Percentiles rank a stretch among this genome's conserved stretches.
phyloP scores from a whole-genome alignment of 2,329 filamentous ascomycete species.

The Phaeomoniella chlamydospora region DNA sequence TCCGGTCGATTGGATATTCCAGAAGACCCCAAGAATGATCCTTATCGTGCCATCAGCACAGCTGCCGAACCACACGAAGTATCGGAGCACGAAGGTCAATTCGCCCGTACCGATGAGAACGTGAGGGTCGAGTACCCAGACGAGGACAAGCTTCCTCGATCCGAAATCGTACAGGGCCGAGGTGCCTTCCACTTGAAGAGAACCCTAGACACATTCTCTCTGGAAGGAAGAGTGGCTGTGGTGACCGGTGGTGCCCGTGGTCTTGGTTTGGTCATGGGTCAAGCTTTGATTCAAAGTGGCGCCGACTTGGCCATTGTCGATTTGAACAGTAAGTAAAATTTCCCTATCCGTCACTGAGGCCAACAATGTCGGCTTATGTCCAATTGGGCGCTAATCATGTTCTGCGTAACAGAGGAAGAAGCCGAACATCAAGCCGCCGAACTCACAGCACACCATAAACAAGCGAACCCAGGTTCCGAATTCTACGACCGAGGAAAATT shows the following conservation, averaged over 20 bases:
- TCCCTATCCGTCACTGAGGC: too few relatives aligned
- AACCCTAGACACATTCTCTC: constrained; percentile 71
- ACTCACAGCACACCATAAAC: constrained; percentile 60
- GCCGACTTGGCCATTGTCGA: constrained; percentile 86
- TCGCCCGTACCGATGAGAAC: constrained; percentile 65
- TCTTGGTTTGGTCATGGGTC: constrained; percentile 81
- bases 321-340: constrained; percentile 74
- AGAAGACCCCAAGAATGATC: constrained; percentile 5
- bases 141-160: constrained; percentile 50
- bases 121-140: constrained; percentile 68
- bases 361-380: too few relatives aligned
- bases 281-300: constrained; percentile 77
- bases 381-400: too few relatives aligned
- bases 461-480: constrained; percentile 52
- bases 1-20: neutral
- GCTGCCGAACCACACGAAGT: constrained; percentile 16
- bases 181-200: constrained; percentile 73
- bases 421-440: constrained; percentile 61
- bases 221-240: constrained; percentile 69
- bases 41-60: constrained; percentile 11
- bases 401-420: constrained; percentile 73
- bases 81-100: constrained; percentile 44
- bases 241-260: constrained; percentile 86
- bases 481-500: constrained; percentile 7
- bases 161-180: constrained; percentile 56